These are phyloP conservation scores for Tieghemostelium lacteum DNA, from an alignment of 78 protist genomes.

Conservation along the genomic window DNA sequence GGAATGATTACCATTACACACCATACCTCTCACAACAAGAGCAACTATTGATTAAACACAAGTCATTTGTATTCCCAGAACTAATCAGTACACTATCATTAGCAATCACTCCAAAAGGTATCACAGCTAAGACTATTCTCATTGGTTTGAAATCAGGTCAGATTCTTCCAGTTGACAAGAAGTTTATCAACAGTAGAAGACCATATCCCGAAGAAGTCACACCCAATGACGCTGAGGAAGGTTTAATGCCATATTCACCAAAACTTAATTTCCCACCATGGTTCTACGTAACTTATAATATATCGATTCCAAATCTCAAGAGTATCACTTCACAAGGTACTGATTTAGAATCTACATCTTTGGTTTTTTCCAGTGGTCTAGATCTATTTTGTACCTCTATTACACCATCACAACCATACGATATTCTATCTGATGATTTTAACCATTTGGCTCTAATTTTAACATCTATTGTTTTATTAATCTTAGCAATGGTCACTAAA, in stretches of 20 bases:
- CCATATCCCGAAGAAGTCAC: conserved; percentile 51
- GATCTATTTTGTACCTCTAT: conserved; percentile 37
- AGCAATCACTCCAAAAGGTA: conserved; percentile 44
- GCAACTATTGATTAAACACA: conserved; percentile 18
- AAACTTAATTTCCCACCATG: conserved; percentile 36
- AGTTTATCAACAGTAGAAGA: conserved; percentile 35
- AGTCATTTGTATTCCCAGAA: conserved; percentile 28
- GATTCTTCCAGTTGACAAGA: conserved; percentile 61
- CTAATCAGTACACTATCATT: conserved; percentile 18
- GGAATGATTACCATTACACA: conserved; percentile 10
- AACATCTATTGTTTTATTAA: conserved; percentile 18
- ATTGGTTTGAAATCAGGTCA: conserved; percentile 30
- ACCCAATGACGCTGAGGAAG: conserved; percentile 60
- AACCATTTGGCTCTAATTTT: conserved; percentile 43
- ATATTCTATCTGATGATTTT: conserved; percentile 39
- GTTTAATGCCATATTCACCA: conserved; percentile 43
- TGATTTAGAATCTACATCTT: conserved; percentile 44
- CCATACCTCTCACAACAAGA: background rate
- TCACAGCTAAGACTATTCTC: conserved; percentile 27
- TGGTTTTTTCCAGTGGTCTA: conserved; percentile 23
- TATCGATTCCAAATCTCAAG: background rate
- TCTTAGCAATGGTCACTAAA: conserved; percentile 16
- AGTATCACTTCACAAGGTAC: conserved; percentile 32
- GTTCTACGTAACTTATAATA: conserved; percentile 27
- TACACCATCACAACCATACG: conserved; percentile 42